phyloP scores from a whole-genome alignment of 2,329 filamentous ascomycete species.

The Emericellopsis atlantica region DNA sequence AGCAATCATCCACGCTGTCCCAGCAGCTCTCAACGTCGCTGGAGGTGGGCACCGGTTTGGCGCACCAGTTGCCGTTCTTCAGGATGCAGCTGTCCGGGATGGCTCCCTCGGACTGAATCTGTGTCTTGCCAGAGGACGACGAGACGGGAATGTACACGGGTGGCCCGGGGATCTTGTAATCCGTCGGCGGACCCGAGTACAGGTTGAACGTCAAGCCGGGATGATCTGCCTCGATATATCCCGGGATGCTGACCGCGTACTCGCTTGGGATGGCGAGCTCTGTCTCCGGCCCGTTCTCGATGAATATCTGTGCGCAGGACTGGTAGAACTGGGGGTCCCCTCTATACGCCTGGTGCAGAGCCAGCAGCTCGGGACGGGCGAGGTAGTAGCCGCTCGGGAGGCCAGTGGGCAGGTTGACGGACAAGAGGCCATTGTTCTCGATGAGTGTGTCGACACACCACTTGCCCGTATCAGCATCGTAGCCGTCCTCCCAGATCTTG shows the following conservation, averaged over 20 bases:
- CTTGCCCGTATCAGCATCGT: slow-evolving; percentile 36
- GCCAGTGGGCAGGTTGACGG: slow-evolving; percentile 45
- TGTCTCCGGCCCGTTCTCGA: slow-evolving; percentile 33
- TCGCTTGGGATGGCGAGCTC: slow-evolving; percentile 31
- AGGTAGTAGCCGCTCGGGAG: slow-evolving; percentile 57
- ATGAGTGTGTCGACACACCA: slow-evolving; percentile 66
- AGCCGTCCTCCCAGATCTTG: slow-evolving; percentile 63
- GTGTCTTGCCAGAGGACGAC: neutral
- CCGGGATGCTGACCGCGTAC: slow-evolving; percentile 51
- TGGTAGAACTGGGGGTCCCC: slow-evolving; percentile 60
- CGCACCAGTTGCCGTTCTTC: slow-evolving; percentile 65
- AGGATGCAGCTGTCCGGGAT: slow-evolving; percentile 44
- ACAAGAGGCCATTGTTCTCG: slow-evolving; percentile 48
- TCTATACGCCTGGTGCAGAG: slow-evolving; percentile 48
- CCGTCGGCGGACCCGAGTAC: slow-evolving; percentile 33
- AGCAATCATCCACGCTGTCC: slow-evolving; percentile 42
- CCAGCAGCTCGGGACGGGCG: slow-evolving; percentile 57
- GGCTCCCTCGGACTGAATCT: slow-evolving; percentile 2
- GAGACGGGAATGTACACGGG: slow-evolving; percentile 31
- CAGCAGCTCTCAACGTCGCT: slow-evolving; percentile 44
- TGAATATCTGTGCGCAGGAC: slow-evolving; percentile 59
- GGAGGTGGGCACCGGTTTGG: slow-evolving; percentile 38
- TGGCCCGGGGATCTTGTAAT: slow-evolving; percentile 43
- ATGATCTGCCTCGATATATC: slow-evolving; percentile 43
- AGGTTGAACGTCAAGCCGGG: slow-evolving; percentile 52